Evolutionary conservation across 352 stramenopile species (phyloP).

Genomic region (Pythium myriotylum): DNA sequence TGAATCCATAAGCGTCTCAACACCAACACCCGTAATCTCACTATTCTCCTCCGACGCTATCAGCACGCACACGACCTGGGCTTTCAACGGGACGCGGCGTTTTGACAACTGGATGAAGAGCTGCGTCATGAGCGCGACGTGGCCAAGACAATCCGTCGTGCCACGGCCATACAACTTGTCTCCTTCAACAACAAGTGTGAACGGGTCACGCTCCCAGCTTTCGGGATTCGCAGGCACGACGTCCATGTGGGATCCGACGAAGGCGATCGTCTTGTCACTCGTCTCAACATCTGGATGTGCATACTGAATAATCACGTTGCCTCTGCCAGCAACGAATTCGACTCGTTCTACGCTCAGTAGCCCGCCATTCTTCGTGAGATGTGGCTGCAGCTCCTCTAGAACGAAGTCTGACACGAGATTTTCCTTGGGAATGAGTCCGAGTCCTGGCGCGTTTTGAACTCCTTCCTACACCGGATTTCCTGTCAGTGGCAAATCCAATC

Average conservation of each 20-base stretch:
- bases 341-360: slow-evolving; percentile 74
- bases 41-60: slow-evolving; percentile 90
- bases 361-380: slow-evolving; percentile 64
- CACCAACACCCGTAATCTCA: slow-evolving; percentile 82
- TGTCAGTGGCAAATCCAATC: too few relatives aligned
- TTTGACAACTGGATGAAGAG: slow-evolving; percentile 78
- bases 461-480: too few relatives aligned
- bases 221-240: slow-evolving; percentile 92
- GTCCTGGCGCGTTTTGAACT: slow-evolving; percentile 30
- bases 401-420: slow-evolving; percentile 91
- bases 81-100: slow-evolving; percentile 64
- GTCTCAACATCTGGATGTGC: slow-evolving; percentile 36
- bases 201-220: slow-evolving; percentile 88
- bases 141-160: slow-evolving; percentile 93
- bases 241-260: slow-evolving; percentile 92
- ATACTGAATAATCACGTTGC: slow-evolving; percentile 94
- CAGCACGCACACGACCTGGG: slow-evolving; percentile 87
- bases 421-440: slow-evolving; percentile 81
- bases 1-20: slow-evolving; percentile 88
- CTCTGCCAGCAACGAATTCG: slow-evolving; percentile 81
- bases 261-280: slow-evolving; percentile 75
- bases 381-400: slow-evolving; percentile 78
- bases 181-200: slow-evolving; percentile 86
- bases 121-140: slow-evolving; percentile 90
- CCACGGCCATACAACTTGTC: slow-evolving; percentile 92